phyloP scores from a whole-genome alignment of 306 rosid genomes.

The Coriaria nepalensis region DNA sequence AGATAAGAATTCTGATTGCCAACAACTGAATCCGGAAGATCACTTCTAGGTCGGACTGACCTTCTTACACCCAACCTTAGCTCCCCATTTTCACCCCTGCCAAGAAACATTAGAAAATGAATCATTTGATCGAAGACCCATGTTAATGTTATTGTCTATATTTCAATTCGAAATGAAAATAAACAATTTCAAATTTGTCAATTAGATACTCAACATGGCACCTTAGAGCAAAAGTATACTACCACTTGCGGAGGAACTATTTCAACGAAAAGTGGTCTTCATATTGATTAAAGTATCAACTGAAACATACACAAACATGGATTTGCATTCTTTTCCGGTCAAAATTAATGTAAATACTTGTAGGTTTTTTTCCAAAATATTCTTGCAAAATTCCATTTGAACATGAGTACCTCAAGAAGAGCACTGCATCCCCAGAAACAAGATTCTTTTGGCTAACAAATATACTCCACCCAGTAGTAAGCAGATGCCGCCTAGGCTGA shows the following conservation, averaged over 20 bases:
- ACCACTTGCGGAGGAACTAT: background rate
- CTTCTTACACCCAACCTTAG: slow-evolving; percentile 89
- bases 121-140: background rate
- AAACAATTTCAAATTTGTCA: too few species aligned
- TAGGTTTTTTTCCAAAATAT: too few species aligned
- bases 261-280: background rate
- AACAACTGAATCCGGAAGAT: slow-evolving; percentile 73
- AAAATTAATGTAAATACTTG: too few species aligned
- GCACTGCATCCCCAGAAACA: slow-evolving; percentile 95
- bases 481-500: slow-evolving; percentile 97
- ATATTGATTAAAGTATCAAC: background rate
- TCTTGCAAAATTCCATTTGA: background rate
- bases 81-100: slow-evolving; percentile 91
- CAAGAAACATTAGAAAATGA: slow-evolving; percentile 13
- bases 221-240: too few species aligned
- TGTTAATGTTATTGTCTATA: too few species aligned
- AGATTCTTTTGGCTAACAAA: slow-evolving; percentile 92
- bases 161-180: background rate
- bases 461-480: slow-evolving; percentile 94
- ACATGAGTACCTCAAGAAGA: slow-evolving; percentile 58
- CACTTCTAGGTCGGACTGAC: slow-evolving; percentile 71
- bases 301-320: background rate
- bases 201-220: too few species aligned
- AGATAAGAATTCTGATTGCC: slow-evolving; percentile 57
- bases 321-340: background rate